Evolutionary conservation across 345 rosid species (phyloP), one percentile per base, ranked within the genome.

Genomic region (Heritiera fomes): DNA sequence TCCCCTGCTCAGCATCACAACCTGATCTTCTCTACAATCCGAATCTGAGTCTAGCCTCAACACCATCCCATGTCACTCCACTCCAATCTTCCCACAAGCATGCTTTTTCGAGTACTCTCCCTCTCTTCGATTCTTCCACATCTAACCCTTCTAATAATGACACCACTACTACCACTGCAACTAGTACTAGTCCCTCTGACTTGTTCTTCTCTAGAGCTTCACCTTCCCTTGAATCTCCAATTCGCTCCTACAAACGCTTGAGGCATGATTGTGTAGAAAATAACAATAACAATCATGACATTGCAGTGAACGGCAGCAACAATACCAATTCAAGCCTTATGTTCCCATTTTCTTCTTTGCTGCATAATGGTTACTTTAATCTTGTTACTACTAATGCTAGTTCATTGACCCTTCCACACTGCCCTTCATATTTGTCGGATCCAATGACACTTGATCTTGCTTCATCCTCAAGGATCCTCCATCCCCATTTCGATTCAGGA

Each of bases 161-260:
- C 43, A 40, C 5, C 43, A 40, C 4, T 40, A 4, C 43, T 40
- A 40, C 43, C 43, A 40, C 43, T 4, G 43, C 43, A 3, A 40
- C 43, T 40, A 40, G 6, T 40, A 40, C 43, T 40, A 40, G 5
- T 40, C 43, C 43, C 6, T 40, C 43, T 40, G 43, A 40, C 43
- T 40, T 40, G 5, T 40, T 40, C 5, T 40, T 40, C 43, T 5
- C 6, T 40, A 40, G 43, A 40, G 4, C 43, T 6, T 88, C 88
- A 8, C 91, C 91, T 41, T 49, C 82, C 75, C 90, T 89, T 14
- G 90, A 89, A 77, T 65, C 80, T 13, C 89, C 90, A 6, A 68
- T 41, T 0, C 83, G 87, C 8, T 40, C 6, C 43, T 67, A 86
- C 46, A 91, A 85, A 72, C 86, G 90, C 30, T 60, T 79, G 28